Conservation (phyloP, 2,329 filamentous ascomycete genomes). For the Fonsecaea monophora region DNA sequence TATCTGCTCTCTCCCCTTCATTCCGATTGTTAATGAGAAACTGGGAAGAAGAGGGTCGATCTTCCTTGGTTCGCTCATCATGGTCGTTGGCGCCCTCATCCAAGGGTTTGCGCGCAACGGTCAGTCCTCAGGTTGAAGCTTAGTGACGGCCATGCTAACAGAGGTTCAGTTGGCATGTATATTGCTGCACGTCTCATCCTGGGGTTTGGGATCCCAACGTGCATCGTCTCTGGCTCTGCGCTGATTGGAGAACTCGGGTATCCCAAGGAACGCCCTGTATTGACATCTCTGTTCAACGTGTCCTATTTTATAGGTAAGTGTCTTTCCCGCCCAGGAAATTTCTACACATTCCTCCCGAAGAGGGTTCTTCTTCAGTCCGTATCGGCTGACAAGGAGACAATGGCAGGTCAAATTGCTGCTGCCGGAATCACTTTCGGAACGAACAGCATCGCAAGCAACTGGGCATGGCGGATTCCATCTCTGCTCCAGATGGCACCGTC, state of each 20-base stretch:
- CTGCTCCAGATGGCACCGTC: slow-evolving; percentile 51
- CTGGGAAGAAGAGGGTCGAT: slow-evolving; percentile 66
- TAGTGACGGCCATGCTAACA: background rate
- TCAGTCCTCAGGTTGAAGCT: slow-evolving; percentile 39
- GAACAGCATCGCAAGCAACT: slow-evolving; percentile 46
- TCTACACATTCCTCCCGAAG: background rate
- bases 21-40: slow-evolving; percentile 62
- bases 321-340: background rate
- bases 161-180: slow-evolving; percentile 61
- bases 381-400: background rate
- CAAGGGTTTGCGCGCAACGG: slow-evolving; percentile 61
- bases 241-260: slow-evolving; percentile 67
- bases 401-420: slow-evolving; percentile 48
- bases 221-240: slow-evolving; percentile 64
- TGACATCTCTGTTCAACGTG: slow-evolving; percentile 68
- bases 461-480: slow-evolving; percentile 57
- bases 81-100: slow-evolving; percentile 63
- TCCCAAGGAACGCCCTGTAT: slow-evolving; percentile 65
- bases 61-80: slow-evolving; percentile 61
- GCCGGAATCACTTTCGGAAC: slow-evolving; percentile 53
- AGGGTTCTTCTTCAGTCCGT: background rate
- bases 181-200: slow-evolving; percentile 65
- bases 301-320: slow-evolving; percentile 62
- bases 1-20: slow-evolving; percentile 64
- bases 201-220: slow-evolving; percentile 67